Conservation (phyloP, 805 yeast species). For the Sungouiella blattae region DNA sequence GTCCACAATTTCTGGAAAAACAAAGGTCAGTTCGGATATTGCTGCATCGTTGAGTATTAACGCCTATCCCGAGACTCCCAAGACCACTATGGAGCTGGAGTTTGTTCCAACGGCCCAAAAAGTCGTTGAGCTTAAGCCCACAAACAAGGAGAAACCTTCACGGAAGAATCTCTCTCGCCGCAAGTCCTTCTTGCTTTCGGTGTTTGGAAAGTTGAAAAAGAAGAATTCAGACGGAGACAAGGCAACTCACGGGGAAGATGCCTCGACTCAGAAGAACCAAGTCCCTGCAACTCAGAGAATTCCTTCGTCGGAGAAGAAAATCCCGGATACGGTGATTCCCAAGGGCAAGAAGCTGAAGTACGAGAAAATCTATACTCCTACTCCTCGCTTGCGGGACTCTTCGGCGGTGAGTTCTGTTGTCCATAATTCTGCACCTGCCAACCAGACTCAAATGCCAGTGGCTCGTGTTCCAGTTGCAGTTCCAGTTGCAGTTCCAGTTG, state of each 20-base stretch:
- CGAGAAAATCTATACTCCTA: slow-evolving; percentile 20
- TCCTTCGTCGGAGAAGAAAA: slow-evolving; percentile 1
- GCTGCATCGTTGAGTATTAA: not conserved
- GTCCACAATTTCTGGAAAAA: too few species aligned
- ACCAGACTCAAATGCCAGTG: too few species aligned
- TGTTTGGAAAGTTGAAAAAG: slow-evolving; percentile 2
- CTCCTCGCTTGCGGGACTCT: slow-evolving; percentile 18
- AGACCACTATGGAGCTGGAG: not conserved
- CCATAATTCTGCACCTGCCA: not conserved
- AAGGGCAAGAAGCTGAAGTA: slow-evolving; percentile 22
- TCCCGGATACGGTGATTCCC: slow-evolving; percentile 20
- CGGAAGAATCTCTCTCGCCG: not conserved
- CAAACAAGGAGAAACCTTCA: not conserved
- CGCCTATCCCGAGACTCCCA: slow-evolving; percentile 1
- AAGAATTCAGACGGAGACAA: not conserved
- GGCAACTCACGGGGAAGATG: slow-evolving; percentile 7
- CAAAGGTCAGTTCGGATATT: too few species aligned
- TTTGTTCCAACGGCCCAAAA: not conserved
- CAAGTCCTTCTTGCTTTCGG: not conserved
- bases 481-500: not conserved
- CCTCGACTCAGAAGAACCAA: slow-evolving; percentile 1
- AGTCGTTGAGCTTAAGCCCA: not conserved
- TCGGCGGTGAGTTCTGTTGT: slow-evolving; percentile 7
- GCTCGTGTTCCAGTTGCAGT: too few species aligned
- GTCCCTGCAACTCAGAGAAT: not conserved